phyloP scores from a whole-genome alignment of 495 filamentous ascomycete genomes.

The Bacidia rubella region DNA sequence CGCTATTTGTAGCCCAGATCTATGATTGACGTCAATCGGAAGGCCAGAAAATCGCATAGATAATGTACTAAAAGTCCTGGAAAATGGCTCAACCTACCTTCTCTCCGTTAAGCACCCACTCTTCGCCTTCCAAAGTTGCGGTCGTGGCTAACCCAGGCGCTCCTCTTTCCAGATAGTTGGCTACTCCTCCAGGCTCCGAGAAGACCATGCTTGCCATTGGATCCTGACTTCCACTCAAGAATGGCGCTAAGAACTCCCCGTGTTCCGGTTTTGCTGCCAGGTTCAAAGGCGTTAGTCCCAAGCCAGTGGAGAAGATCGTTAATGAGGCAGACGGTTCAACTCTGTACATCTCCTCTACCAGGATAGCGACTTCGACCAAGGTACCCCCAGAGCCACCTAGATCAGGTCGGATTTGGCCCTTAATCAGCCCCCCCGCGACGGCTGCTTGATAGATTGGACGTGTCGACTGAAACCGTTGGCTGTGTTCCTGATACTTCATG shows the following conservation, averaged over 20 bases:
- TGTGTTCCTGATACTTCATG: slow-evolving; percentile 18
- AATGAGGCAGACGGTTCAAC: slow-evolving; percentile 34
- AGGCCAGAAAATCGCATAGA: no score
- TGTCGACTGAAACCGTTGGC: slow-evolving; percentile 33
- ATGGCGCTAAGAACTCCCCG: slow-evolving; percentile 33
- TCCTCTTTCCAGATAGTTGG: slow-evolving; percentile 39
- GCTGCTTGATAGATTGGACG: slow-evolving; percentile 31
- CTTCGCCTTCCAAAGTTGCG: slow-evolving; percentile 34
- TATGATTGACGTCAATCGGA: slow-evolving; percentile 11
- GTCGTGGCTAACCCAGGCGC: slow-evolving; percentile 34
- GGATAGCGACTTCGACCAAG: slow-evolving; percentile 34
- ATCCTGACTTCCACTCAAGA: slow-evolving; percentile 30
- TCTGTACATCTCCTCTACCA: slow-evolving; percentile 39
- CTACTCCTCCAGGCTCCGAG: slow-evolving; percentile 36
- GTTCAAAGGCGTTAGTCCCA: slow-evolving; percentile 37
- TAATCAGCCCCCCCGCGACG: slow-evolving; percentile 31
- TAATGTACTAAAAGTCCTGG: no score
- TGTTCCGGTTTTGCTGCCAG: slow-evolving; percentile 28
- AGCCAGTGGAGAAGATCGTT: slow-evolving; percentile 38
- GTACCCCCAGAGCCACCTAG: slow-evolving; percentile 31
- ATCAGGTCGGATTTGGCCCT: slow-evolving; percentile 29
- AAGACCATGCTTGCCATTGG: slow-evolving; percentile 38
- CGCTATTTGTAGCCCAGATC: slow-evolving; percentile 42
- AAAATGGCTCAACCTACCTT: no score
- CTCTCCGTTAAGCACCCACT: slow-evolving; percentile 43